phyloP scores from a whole-genome alignment of 2,329 filamentous ascomycete species.

The Aureobasidium sp. region DNA sequence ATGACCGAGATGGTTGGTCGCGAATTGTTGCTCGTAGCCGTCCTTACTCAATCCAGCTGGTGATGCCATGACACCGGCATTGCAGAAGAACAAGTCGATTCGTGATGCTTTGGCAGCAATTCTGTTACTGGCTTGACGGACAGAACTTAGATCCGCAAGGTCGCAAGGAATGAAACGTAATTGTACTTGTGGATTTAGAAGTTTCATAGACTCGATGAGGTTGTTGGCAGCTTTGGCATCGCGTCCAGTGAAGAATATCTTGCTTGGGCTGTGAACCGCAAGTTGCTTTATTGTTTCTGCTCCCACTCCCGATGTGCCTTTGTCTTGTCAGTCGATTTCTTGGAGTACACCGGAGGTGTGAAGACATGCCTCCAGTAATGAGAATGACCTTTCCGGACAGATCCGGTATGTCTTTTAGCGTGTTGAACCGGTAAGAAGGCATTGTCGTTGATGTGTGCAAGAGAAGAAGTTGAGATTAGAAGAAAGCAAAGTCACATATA shows the following conservation, averaged over 20 bases:
- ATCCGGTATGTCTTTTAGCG: constrained; percentile 22
- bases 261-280: constrained; percentile 39
- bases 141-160: constrained; percentile 44
- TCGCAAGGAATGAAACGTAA: constrained; percentile 44
- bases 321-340: background rate
- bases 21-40: constrained; percentile 24
- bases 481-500: background rate
- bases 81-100: constrained; percentile 18
- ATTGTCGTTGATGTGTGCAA: background rate
- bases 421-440: constrained; percentile 18
- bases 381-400: constrained; percentile 26
- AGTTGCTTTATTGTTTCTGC: constrained; percentile 39
- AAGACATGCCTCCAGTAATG: constrained; percentile 20
- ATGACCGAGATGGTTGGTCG: constrained; percentile 27
- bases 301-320: constrained; percentile 42
- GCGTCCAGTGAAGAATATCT: constrained; percentile 49
- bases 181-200: constrained; percentile 28
- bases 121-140: constrained; percentile 38
- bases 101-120: constrained; percentile 30
- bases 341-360: background rate
- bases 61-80: constrained; percentile 23
- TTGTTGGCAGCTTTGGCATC: constrained; percentile 37
- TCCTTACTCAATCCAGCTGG: constrained; percentile 20
- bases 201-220: constrained; percentile 34
- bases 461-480: background rate